Conservation (phyloP, 2,329 filamentous ascomycete genomes). For the Paecilomyces sp. region DNA sequence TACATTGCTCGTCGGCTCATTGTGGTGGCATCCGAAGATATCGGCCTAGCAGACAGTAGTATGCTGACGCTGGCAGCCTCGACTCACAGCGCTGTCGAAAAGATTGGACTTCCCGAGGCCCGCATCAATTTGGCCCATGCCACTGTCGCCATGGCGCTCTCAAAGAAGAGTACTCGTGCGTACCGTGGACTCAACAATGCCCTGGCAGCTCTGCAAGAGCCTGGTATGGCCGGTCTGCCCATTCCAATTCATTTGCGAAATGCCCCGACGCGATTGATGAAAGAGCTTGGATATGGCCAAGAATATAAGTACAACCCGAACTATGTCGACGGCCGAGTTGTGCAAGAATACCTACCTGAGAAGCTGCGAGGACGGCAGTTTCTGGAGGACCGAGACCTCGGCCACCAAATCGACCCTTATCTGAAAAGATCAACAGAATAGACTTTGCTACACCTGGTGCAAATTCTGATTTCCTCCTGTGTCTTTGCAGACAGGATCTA, state of each 20-base stretch:
- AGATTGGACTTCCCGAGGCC: constrained; percentile 91
- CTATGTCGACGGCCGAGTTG: constrained; percentile 72
- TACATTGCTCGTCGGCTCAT: constrained; percentile 91
- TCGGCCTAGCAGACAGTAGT: constrained; percentile 80
- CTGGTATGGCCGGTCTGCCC: constrained; percentile 71
- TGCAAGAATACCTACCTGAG: constrained; percentile 85
- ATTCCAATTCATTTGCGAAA: constrained; percentile 86
- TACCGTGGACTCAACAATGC: constrained; percentile 80
- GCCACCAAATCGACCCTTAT: constrained; percentile 68
- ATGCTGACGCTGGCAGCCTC: constrained; percentile 79
- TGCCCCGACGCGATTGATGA: constrained; percentile 87
- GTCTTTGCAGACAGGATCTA: neutral
- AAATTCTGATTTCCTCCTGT: neutral
- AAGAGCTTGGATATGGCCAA: constrained; percentile 80
- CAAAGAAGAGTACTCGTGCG: constrained; percentile 78
- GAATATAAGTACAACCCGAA: constrained; percentile 98
- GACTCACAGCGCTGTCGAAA: constrained; percentile 79
- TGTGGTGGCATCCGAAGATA: constrained; percentile 89
- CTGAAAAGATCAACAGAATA: constrained; percentile 26
- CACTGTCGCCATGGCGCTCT: constrained; percentile 69
- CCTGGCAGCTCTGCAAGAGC: constrained; percentile 70
- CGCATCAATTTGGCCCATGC: constrained; percentile 81
- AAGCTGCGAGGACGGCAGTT: constrained; percentile 64
- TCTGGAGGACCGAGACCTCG: constrained; percentile 72
- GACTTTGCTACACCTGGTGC: neutral